Evolutionary conservation across 352 stramenopile genomes (phyloP), one percentile per base, ranked within the genome.

Genomic region (Phytophthora sp.): DNA sequence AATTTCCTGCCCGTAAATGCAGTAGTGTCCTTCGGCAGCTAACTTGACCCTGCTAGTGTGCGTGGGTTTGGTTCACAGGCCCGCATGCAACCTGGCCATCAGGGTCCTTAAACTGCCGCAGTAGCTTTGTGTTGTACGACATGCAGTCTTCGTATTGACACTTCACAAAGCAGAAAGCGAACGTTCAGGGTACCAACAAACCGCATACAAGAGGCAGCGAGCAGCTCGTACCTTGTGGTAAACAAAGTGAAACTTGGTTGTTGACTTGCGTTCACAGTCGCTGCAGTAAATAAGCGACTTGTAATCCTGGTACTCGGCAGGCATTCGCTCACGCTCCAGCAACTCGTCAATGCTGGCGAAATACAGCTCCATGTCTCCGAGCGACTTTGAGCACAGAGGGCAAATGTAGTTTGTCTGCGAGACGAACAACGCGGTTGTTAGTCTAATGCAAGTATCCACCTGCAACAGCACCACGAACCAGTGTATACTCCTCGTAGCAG

Each of bases 401-500:
- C 96, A 99, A 24, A 96, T 98, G 62, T 98, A 98, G 60, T 97
- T 95, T 30, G 86, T 94, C 72, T 96, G 48, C 27, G 45, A 39
- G 6, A 32, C 2, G 32, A 38, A 10, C 18, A 55, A 31, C n/a
- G n/a, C n/a, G n/a, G n/a, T 39, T 30, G 51, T 68, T 30, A 68
- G 39, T 26, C n/a, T n/a, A n/a, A n/a, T n/a, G n/a, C n/a, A n/a
- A n/a, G n/a, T n/a, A n/a, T n/a, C n/a, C 27, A 31, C 1, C 27
- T 28, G 43, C 11, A 42, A 9, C 9, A 35, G n/a, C 5, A 28
- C 13, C 11, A 50, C 67, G 41, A 70, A 91, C 80, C 59, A 93
- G 71, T n/a, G 94, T 95, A 63, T 98, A 98, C 66, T 96, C 82
- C 60, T 95, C 89, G 62, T 97, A 99, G 78, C 96, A 99, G 24